phyloP scores from a whole-genome alignment of 164 flowering plant genomes.

The Dillenia turbinata region DNA sequence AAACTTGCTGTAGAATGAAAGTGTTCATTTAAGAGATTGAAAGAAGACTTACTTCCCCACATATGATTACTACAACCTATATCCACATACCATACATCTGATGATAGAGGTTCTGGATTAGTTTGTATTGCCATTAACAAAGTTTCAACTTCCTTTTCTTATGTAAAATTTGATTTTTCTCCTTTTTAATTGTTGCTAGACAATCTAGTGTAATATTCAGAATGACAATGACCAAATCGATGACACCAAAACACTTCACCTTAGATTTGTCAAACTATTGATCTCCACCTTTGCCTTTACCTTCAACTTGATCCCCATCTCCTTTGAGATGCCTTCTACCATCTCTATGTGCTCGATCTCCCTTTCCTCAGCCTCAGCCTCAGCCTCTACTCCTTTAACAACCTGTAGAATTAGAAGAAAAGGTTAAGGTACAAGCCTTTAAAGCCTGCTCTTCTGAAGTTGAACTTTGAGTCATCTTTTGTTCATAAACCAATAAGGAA shows the following conservation, averaged over 20 bases:
- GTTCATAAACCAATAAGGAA: no score
- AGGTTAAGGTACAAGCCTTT: no score
- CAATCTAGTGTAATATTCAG: background rate
- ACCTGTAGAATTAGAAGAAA: no score
- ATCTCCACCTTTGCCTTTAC: background rate
- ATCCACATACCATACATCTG: slow-evolving; percentile 10
- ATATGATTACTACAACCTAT: no score
- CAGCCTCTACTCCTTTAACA: no score
- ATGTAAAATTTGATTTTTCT: slow-evolving; percentile 1
- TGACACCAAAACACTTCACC: slow-evolving; percentile 4
- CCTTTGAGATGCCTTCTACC: background rate
- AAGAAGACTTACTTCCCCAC: slow-evolving; percentile 7
- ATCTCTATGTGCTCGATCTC: background rate
- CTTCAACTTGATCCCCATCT: background rate
- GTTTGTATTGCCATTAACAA: background rate
- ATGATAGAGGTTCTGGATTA: background rate
- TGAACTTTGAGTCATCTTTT: no score
- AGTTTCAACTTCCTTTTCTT: background rate
- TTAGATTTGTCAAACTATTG: slow-evolving; percentile 7
- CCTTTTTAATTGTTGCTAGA: background rate
- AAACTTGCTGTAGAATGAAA: slow-evolving; percentile 6
- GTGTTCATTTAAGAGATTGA: slow-evolving; percentile 5
- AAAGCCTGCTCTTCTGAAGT: no score
- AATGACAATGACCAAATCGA: slow-evolving; percentile 4
- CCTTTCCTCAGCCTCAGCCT: no score